These are phyloP conservation scores for Penicillium sclerotigenum DNA, from an alignment of 2,329 filamentous ascomycete species.

Conservation along the genomic window DNA sequence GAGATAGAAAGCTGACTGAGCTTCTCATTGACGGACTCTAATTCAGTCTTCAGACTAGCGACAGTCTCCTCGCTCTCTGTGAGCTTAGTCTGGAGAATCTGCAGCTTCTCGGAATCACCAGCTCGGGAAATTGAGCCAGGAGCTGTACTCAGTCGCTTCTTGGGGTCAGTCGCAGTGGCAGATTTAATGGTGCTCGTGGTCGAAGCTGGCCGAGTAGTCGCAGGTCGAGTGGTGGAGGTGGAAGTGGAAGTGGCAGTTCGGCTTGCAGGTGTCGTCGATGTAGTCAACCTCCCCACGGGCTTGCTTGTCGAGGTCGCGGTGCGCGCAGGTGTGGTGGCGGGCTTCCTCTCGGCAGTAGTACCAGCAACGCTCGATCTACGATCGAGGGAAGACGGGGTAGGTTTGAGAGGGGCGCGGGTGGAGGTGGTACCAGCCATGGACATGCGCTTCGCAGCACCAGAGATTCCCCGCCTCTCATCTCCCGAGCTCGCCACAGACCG, in stretches of 20 bases:
- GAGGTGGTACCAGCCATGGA: conserved; percentile 42
- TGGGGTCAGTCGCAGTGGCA: conserved; percentile 26
- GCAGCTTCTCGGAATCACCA: conserved; percentile 34
- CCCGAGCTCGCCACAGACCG: conserved; percentile 44
- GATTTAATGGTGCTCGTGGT: conserved; percentile 23
- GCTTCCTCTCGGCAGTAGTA: conserved; percentile 34
- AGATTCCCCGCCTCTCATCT: conserved; percentile 45
- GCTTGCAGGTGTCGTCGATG: conserved; percentile 24
- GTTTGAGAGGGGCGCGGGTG: conserved; percentile 35
- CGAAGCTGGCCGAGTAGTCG: conserved; percentile 24
- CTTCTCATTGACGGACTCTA: conserved; percentile 38
- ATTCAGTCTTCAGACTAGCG: conserved; percentile 31
- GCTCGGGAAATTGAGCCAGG: conserved; percentile 26
- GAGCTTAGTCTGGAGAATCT: conserved; percentile 36
- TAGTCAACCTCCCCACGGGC: conserved; percentile 24
- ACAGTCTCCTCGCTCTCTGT: conserved; percentile 38
- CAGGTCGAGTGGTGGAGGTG: conserved; percentile 17
- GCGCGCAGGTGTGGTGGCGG: conserved; percentile 21
- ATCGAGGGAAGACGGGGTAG: conserved; percentile 33
- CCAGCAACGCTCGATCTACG: conserved; percentile 40
- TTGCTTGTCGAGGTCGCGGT: conserved; percentile 25
- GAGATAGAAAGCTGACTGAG: conserved; percentile 31
- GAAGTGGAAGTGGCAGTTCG: conserved; percentile 27
- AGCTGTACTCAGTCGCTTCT: conserved; percentile 39
- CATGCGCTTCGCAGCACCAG: conserved; percentile 44